phyloP scores from a whole-genome alignment of 2,329 filamentous ascomycete genomes.

The Lachnellula arida region DNA sequence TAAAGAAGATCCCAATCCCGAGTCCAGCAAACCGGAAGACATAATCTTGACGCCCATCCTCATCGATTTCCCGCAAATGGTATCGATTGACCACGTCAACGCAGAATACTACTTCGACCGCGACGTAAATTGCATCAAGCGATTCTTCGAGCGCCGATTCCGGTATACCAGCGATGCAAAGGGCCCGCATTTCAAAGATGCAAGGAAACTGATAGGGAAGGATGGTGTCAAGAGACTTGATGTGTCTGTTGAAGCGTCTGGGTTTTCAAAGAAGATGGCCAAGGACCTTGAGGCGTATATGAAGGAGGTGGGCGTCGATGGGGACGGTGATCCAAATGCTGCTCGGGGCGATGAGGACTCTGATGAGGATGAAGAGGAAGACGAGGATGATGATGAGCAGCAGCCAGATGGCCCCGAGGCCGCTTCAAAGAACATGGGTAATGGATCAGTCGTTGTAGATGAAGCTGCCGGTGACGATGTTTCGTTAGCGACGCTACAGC shows the following conservation, averaged over 20 bases:
- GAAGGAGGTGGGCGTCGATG: constrained; percentile 60
- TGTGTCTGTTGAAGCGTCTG: constrained; percentile 83
- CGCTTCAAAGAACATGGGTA: neutral
- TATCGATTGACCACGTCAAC: constrained; percentile 89
- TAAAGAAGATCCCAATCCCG: constrained; percentile 58
- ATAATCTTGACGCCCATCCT: constrained; percentile 70
- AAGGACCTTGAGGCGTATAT: constrained; percentile 92
- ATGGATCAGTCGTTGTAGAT: neutral
- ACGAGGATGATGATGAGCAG: constrained; percentile 33
- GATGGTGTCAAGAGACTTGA: constrained; percentile 69
- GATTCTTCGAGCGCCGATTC: constrained; percentile 86
- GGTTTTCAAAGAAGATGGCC: constrained; percentile 94
- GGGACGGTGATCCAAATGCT: constrained; percentile 33
- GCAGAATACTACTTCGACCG: constrained; percentile 97
- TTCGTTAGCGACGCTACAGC: constrained; percentile 21
- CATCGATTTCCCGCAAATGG: constrained; percentile 98
- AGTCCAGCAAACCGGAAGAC: constrained; percentile 37
- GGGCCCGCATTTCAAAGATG: constrained; percentile 82
- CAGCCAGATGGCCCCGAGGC: constrained; percentile 25
- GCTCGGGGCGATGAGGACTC: constrained; percentile 34
- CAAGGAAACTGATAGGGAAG: constrained; percentile 66
- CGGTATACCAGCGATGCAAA: constrained; percentile 77
- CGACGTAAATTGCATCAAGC: constrained; percentile 91
- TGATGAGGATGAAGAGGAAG: constrained; percentile 33
- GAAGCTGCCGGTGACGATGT: constrained; percentile 9